These are phyloP conservation scores for Geotrichum carabidarum DNA, from an alignment of 1,139 yeast genomes.

Conservation along the genomic window DNA sequence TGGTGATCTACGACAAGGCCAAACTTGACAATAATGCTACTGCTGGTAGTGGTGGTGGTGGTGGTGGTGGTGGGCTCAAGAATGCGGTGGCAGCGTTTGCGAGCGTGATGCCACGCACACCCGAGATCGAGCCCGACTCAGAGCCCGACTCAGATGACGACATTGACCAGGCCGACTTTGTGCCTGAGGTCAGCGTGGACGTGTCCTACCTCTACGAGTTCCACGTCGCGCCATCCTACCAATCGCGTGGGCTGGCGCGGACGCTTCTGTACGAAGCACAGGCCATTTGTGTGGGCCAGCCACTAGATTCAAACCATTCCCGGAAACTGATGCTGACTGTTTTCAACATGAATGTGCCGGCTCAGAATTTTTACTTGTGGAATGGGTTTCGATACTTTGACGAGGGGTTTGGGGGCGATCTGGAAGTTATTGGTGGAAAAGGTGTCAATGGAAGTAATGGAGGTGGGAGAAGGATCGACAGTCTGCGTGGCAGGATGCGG, in stretches of 20 bases:
- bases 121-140: constrained; percentile 10
- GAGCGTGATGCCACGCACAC: constrained; percentile 41
- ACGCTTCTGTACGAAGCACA: constrained; percentile 34
- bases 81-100: constrained; percentile 41
- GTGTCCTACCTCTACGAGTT: constrained; percentile 53
- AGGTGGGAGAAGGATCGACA: too few species aligned
- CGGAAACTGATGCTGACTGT: constrained; percentile 28
- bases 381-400: constrained; percentile 23
- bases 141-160: constrained; percentile 20
- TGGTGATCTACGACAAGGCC: constrained; percentile 26
- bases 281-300: constrained; percentile 3
- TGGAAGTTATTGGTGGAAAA: too few species aligned
- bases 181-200: constrained; percentile 11
- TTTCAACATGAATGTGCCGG: constrained; percentile 29
- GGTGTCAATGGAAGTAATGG: too few species aligned
- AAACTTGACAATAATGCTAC: not conserved
- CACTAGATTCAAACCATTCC: constrained; percentile 4
- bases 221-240: constrained; percentile 42
- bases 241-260: constrained; percentile 39
- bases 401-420: too few species aligned
- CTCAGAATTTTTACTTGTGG: constrained; percentile 28
- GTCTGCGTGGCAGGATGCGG: not conserved
- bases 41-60: not conserved
- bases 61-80: not conserved
- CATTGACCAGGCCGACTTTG: not conserved